These are phyloP conservation scores for Exutisphaerella laricina DNA, from an alignment of 2,329 filamentous ascomycete genomes.

Conservation along the genomic window DNA sequence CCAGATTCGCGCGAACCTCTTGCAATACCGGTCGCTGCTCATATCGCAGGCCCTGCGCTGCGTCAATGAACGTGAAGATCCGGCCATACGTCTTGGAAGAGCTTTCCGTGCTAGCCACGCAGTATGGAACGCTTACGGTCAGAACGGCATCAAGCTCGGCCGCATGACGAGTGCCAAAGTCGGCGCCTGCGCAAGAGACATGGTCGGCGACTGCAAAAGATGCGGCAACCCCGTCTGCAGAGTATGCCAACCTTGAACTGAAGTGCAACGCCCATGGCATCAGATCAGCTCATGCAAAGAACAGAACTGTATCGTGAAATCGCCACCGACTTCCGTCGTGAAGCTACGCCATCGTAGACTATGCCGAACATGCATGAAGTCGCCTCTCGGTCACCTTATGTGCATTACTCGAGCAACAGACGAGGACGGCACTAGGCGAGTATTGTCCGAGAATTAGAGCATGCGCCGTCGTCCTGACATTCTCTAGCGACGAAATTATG, in stretches of 20 bases:
- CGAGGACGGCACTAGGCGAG: conserved; percentile 15
- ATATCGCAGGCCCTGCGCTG: conserved; percentile 73
- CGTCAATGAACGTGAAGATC: conserved; percentile 58
- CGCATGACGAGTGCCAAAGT: conserved; percentile 60
- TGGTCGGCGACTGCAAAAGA: conserved; percentile 76
- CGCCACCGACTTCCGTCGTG: conserved; percentile 61
- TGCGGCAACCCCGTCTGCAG: conserved; percentile 76
- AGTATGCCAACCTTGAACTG: conserved; percentile 44
- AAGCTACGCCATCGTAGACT: conserved; percentile 74
- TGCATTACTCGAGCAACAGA: conserved; percentile 28
- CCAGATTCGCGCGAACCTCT: conserved; percentile 67
- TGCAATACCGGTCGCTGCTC: conserved; percentile 71
- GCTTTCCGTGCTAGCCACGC: conserved; percentile 29
- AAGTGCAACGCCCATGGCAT: background rate
- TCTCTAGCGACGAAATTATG: conserved; percentile 4
- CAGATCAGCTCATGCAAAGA: conserved; percentile 7
- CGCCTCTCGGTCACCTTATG: conserved; percentile 54
- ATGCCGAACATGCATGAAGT: conserved; percentile 67
- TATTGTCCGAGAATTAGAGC: conserved; percentile 2
- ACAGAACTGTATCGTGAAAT: conserved; percentile 87
- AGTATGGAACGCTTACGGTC: conserved; percentile 25
- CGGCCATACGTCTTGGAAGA: conserved; percentile 49
- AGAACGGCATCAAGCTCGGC: conserved; percentile 29
- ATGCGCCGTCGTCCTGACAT: conserved; percentile 6
- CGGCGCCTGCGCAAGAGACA: conserved; percentile 75